phyloP scores from a whole-genome alignment of 2,329 filamentous ascomycete genomes.

The Diaporthe velutina region DNA sequence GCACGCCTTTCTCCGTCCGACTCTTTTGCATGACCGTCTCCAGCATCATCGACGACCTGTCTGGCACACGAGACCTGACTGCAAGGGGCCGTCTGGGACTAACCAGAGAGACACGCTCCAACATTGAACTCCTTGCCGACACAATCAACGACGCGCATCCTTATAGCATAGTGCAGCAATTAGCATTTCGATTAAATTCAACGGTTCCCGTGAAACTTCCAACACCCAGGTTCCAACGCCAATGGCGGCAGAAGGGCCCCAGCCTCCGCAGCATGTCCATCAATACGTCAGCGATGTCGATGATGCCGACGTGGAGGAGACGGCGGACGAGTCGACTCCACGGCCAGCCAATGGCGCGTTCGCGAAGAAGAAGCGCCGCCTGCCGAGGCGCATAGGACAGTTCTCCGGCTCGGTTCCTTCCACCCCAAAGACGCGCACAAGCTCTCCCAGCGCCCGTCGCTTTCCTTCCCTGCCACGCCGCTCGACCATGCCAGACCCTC shows the following conservation, averaged over 20 bases:
- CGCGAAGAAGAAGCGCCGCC: conserved; percentile 74
- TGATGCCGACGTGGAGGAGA: conserved; percentile 85
- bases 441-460: conserved; percentile 58
- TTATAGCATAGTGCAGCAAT: background rate
- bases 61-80: background rate
- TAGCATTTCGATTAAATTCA: background rate
- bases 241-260: conserved; percentile 38
- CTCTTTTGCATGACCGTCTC: background rate
- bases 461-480: conserved; percentile 72
- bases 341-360: conserved; percentile 59
- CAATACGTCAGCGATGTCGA: conserved; percentile 76
- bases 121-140: background rate
- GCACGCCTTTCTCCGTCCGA: background rate
- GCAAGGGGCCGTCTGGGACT: background rate
- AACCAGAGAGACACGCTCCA: background rate
- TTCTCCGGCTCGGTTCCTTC: conserved; percentile 74
- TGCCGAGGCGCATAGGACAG: conserved; percentile 66
- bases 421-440: conserved; percentile 66
- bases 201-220: conserved; percentile 44
- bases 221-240: background rate
- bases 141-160: background rate
- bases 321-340: conserved; percentile 76
- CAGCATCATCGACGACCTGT: conserved; percentile 3
- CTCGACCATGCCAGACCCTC: conserved; percentile 74
- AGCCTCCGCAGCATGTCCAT: conserved; percentile 50